A percentile compares a stretch with the other conserved stretches of the same genome.
Conservation (phyloP, 169 alveolate species). For the Eimeria necatrix region DNA sequence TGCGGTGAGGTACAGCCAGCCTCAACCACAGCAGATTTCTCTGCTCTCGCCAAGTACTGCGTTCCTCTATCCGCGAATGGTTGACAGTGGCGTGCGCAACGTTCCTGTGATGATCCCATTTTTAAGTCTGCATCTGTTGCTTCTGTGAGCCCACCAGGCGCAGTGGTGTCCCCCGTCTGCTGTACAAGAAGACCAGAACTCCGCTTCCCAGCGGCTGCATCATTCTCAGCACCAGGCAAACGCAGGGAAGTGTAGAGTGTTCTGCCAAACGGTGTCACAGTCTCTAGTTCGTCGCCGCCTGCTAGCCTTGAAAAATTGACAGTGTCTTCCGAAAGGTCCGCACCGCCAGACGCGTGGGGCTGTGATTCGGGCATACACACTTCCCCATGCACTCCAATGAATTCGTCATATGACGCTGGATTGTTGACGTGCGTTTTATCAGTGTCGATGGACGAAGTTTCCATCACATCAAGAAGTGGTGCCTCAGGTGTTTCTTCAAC, state of each 20-base stretch:
- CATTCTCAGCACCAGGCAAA: background rate
- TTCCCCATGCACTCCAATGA: background rate
- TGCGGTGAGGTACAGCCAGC: background rate
- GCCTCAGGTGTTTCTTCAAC: constrained; percentile 16
- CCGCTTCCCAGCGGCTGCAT: background rate
- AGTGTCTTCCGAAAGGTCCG: background rate
- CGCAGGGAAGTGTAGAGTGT: background rate
- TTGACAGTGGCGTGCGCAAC: background rate
- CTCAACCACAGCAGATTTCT: background rate
- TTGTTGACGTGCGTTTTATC: no score
- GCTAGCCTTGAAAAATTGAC: background rate
- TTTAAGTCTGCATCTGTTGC: background rate
- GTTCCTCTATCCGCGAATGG: background rate
- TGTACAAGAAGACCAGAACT: background rate
- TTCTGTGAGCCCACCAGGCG: background rate
- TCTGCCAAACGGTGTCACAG: background rate
- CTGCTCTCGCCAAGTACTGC: background rate
- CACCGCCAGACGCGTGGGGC: background rate
- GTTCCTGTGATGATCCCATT: background rate
- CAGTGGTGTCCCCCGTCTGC: background rate
- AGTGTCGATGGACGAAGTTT: background rate
- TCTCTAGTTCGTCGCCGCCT: background rate
- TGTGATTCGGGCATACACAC: background rate
- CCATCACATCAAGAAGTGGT: background rate
- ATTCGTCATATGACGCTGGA: background rate